Percentiles rank a stretch among this genome's conserved stretches.
Conservation (phyloP, 176 grass and related monocot genomes). For the Aechmea fasciata region DNA sequence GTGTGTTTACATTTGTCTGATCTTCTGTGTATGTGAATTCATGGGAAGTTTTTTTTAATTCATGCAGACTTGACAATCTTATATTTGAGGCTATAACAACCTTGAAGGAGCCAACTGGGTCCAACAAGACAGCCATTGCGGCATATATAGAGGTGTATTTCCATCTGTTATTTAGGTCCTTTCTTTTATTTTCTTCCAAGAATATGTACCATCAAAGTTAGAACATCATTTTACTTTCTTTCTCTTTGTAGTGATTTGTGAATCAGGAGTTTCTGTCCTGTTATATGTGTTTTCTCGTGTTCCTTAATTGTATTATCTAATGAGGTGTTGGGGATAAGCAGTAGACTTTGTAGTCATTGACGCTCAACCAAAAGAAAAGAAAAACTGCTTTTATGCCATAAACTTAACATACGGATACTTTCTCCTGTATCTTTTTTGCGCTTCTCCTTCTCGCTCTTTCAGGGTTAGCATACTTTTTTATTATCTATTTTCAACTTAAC, state of each 20-base stretch:
- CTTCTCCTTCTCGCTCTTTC: background rate
- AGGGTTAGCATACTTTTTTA: background rate
- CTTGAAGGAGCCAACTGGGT: slow-evolving; percentile 89
- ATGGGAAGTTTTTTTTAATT: slow-evolving; percentile 13
- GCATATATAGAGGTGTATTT: slow-evolving; percentile 70
- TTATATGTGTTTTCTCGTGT: background rate
- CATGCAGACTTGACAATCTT: slow-evolving; percentile 72
- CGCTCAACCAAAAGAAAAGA: background rate
- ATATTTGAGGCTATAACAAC: slow-evolving; percentile 77
- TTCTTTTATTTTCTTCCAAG: background rate
- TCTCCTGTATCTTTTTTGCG: background rate
- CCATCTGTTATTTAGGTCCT: background rate
- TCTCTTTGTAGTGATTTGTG: background rate
- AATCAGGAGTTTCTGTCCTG: background rate
- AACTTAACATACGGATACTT: background rate
- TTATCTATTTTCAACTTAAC: background rate
- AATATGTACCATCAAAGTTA: background rate
- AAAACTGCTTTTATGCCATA: background rate
- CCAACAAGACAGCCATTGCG: slow-evolving; percentile 62
- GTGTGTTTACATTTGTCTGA: background rate
- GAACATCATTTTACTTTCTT: background rate
- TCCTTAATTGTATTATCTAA: background rate
- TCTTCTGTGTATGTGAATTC: background rate
- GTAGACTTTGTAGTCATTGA: background rate
- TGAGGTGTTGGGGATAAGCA: background rate